Evolutionary conservation across 2,329 filamentous ascomycete species (phyloP).

Genomic region (Elsinoe australis): DNA sequence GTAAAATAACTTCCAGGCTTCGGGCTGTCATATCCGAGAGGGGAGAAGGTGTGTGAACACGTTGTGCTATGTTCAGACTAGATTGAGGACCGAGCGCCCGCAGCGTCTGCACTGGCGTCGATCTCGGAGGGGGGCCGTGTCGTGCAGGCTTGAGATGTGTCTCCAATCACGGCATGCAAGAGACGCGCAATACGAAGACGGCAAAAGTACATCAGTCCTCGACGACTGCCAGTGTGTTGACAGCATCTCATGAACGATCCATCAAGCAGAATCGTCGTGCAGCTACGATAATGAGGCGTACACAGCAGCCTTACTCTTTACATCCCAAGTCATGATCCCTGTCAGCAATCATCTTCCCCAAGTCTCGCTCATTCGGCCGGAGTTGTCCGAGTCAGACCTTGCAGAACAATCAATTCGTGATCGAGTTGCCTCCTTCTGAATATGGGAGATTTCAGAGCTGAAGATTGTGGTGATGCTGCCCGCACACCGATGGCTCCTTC

Average conservation of each 20-base stretch:
- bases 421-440: not conserved
- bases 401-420: not conserved
- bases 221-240: too few relatives aligned
- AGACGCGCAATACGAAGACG: not conserved
- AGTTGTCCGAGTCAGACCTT: not conserved
- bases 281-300: too few relatives aligned
- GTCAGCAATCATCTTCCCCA: conserved; percentile 1
- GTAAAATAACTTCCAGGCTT: too few relatives aligned
- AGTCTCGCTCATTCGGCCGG: not conserved
- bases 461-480: not conserved
- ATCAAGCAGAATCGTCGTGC: too few relatives aligned
- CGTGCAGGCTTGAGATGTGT: not conserved
- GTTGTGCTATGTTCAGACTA: conserved; percentile 1
- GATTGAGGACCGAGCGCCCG: conserved; percentile 1
- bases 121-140: conserved; percentile 1
- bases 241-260: too few relatives aligned
- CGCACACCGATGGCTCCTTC: not conserved
- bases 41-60: conserved; percentile 1
- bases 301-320: too few relatives aligned
- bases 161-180: not conserved
- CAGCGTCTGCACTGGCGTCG: conserved; percentile 9
- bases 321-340: too few relatives aligned
- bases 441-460: not conserved
- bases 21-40: too few relatives aligned
- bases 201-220: too few relatives aligned